Evolutionary conservation across 2,329 filamentous ascomycete genomes (phyloP).

Genomic region (Verticillium zaregamsianum): DNA sequence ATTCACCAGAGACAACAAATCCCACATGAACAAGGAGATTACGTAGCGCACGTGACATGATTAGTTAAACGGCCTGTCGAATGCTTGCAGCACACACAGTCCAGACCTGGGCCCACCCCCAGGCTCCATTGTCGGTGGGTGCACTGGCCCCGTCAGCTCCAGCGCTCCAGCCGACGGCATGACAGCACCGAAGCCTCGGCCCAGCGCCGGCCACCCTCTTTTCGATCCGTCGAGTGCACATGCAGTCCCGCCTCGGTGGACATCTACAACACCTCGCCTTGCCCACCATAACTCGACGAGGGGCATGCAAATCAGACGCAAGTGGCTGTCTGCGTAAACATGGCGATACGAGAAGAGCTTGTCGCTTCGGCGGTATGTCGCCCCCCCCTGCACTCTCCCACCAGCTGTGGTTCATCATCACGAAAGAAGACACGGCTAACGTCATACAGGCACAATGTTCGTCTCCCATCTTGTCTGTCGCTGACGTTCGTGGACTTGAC

Average conservation of each 20-base stretch:
- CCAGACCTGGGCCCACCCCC: not conserved
- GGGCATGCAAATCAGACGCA: not conserved
- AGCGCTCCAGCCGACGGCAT: slow-evolving; percentile 5
- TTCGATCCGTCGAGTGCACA: slow-evolving; percentile 2
- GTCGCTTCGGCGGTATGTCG: slow-evolving; percentile 71
- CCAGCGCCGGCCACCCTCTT: slow-evolving; percentile 17
- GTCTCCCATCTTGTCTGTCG: slow-evolving; percentile 8
- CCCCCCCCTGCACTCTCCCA: not conserved
- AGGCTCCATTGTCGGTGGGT: not conserved
- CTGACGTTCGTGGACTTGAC: not conserved
- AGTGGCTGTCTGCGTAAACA: slow-evolving; percentile 28
- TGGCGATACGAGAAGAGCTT: slow-evolving; percentile 91
- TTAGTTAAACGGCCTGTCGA: not conserved
- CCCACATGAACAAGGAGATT: not conserved
- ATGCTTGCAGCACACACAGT: not conserved
- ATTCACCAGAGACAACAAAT: not conserved
- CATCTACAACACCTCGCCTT: not conserved
- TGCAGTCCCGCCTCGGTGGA: not conserved
- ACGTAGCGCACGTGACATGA: slow-evolving; percentile 4
- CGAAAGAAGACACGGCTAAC: slow-evolving; percentile 3
- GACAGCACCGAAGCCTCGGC: slow-evolving; percentile 18
- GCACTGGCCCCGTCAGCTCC: not conserved
- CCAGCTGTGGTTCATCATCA: not conserved
- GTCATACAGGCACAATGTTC: slow-evolving; percentile 36
- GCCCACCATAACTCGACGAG: not conserved